Evolutionary conservation across 2,329 filamentous ascomycete species (phyloP).

Genomic region (Allantophomopsis cytisporea): DNA sequence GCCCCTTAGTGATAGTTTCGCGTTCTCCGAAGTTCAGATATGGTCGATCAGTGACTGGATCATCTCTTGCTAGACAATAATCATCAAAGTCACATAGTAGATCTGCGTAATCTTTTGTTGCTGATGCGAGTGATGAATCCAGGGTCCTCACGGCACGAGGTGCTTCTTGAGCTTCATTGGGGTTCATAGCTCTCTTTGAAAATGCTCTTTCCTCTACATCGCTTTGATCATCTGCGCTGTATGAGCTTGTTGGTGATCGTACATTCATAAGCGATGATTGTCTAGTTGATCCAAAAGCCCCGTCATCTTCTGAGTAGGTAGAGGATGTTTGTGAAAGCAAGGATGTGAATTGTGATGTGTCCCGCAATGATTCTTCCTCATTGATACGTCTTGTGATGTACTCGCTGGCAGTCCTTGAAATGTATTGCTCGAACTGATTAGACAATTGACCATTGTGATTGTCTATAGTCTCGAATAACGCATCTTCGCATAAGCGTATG

Average conservation of each 20-base stretch:
- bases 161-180: too few species aligned
- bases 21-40: too few species aligned
- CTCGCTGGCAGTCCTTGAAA: not conserved
- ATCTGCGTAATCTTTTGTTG: too few species aligned
- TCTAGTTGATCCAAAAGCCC: too few species aligned
- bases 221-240: not conserved
- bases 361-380: not conserved
- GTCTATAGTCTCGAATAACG: not conserved
- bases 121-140: too few species aligned
- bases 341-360: too few species aligned
- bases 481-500: not conserved
- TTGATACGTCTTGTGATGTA: not conserved
- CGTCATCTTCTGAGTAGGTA: not conserved
- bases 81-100: too few species aligned
- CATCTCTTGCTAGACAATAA: too few species aligned
- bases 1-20: too few species aligned
- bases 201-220: not conserved
- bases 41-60: too few species aligned
- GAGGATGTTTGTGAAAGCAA: not conserved
- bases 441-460: constrained; percentile 1
- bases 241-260: not conserved
- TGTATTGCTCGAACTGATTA: not conserved
- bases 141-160: too few species aligned
- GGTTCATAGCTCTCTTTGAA: too few species aligned
- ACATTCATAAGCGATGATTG: not conserved